These are phyloP conservation scores for Periglandula ipomoeae DNA, from an alignment of 2,329 filamentous ascomycete species.

Conservation along the genomic window DNA sequence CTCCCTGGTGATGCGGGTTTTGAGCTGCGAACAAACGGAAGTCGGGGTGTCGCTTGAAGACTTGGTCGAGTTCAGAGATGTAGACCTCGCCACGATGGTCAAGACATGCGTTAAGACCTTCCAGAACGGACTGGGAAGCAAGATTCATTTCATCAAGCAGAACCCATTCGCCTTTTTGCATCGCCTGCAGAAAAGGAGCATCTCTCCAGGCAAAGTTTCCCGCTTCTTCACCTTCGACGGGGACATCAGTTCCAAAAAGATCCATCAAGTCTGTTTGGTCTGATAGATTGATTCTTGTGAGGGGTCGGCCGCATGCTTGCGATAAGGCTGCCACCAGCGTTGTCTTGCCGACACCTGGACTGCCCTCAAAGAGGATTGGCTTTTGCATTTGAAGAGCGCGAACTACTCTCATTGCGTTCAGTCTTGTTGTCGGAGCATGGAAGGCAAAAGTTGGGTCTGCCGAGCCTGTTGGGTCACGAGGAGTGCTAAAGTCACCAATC, in stretches of 20 bases:
- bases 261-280: conserved; percentile 98
- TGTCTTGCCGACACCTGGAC: conserved; percentile 96
- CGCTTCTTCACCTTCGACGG: conserved; percentile 82
- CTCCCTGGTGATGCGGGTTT: conserved; percentile 95
- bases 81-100: conserved; percentile 96
- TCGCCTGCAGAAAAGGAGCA: conserved; percentile 87
- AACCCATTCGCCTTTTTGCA: conserved; percentile 96
- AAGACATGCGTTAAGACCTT: conserved; percentile 91
- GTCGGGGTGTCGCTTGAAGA: conserved; percentile 78
- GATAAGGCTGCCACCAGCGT: conserved; percentile 83
- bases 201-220: conserved; percentile 94
- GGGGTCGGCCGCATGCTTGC: conserved; percentile 64
- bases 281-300: conserved; percentile 93
- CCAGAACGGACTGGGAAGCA: conserved; percentile 90
- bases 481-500: conserved; percentile 68
- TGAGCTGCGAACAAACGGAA: conserved; percentile 97
- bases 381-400: conserved; percentile 83
- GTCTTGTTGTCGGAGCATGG: conserved; percentile 77
- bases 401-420: conserved; percentile 84
- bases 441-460: conserved; percentile 47
- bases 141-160: conserved; percentile 98
- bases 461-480: conserved; percentile 33
- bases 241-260: conserved; percentile 92
- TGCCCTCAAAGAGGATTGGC: conserved; percentile 89
- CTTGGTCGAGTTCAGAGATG: conserved; percentile 88